Evolutionary conservation across 2,329 filamentous ascomycete genomes (phyloP).

Genomic region (Epichloe bromicola): DNA sequence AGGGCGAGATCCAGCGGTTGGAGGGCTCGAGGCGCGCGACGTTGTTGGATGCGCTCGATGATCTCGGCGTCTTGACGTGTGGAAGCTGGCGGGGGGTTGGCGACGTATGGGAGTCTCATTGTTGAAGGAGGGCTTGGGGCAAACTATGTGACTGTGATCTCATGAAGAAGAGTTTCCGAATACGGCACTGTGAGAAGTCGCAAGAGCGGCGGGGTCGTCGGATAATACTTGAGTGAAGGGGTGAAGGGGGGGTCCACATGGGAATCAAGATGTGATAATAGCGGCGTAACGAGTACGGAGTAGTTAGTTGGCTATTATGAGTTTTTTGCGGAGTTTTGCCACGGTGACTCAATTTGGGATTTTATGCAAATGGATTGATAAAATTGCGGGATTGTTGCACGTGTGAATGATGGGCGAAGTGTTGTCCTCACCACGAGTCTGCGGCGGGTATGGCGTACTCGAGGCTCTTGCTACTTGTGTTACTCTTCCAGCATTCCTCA

Average conservation of each 20-base stretch:
- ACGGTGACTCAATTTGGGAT: too few relatives aligned
- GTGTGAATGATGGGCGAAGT: too few relatives aligned
- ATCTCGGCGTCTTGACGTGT: slow-evolving; percentile 39
- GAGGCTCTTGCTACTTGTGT: too few relatives aligned
- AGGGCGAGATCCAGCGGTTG: slow-evolving; percentile 65
- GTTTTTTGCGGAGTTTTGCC: neutral
- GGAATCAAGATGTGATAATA: neutral
- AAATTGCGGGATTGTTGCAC: too few relatives aligned
- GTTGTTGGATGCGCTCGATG: slow-evolving; percentile 48
- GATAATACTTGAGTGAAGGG: neutral
- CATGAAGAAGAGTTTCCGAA: neutral
- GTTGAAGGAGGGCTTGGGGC: slow-evolving; percentile 3
- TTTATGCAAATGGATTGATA: too few relatives aligned
- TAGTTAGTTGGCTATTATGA: neutral
- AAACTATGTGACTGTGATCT: too few relatives aligned
- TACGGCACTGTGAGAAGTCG: neutral
- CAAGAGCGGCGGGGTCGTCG: neutral
- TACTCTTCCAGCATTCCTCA: too few relatives aligned
- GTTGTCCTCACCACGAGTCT: too few relatives aligned
- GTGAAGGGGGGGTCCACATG: neutral
- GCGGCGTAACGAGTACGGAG: neutral
- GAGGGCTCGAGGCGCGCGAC: slow-evolving; percentile 55
- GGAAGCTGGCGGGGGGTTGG: slow-evolving; percentile 36
- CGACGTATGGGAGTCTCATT: slow-evolving; percentile 57
- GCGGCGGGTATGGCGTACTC: too few relatives aligned